Evolutionary conservation across 2,329 filamentous ascomycete genomes (phyloP), one percentile per base, ranked within the genome.

Genomic region (Penicillium brevicompactum): DNA sequence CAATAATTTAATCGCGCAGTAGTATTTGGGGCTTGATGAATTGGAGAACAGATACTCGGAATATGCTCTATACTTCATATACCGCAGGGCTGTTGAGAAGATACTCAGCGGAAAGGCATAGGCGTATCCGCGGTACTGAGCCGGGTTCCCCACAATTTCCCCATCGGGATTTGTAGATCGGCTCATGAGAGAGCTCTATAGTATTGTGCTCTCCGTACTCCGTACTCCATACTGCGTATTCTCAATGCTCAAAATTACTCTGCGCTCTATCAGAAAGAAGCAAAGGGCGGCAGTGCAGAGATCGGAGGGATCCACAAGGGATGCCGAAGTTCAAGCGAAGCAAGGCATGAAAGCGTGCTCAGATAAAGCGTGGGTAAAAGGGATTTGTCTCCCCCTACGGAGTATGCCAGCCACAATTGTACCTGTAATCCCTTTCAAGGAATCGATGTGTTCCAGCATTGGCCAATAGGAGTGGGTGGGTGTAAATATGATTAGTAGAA

Each of bases 381-480:
- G 51, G 27, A 16, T 52, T 27, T 22, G 18, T 48, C 44, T 42
- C 45, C 37, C 46, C 44, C 32, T 47, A 14, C 16, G 18, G 27
- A 16, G 21, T 45, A 21, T 21, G 21, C 51, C 51, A 53, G 51
- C 51, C 51, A 49, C 44, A 34, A 47, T 13, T 53, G 30, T 53
- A 11, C 21, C 37, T 48, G 37, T 24, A 22, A 43, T 45, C 38
- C 45, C 27, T 53, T 43, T 30, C 30, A 53, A 49, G 45, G 45
- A 46, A 42, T 14, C 24, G 2, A 27, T 27, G 5, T 6, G 24
- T 27, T 49, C 18, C 31, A 37, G n/a, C 16, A 2, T 13, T 37
- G 34, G 34, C 34, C 34, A 37, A 37, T 37, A 13, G 34, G 34
- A n/a, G 11, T 37, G 34, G 13, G 34, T 13, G n/a, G 34, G 13